Percentiles rank a stretch among this genome's conserved stretches.
Evolutionary conservation across 257 asterid genomes (phyloP).

Genomic region (Solanum virginianum): DNA sequence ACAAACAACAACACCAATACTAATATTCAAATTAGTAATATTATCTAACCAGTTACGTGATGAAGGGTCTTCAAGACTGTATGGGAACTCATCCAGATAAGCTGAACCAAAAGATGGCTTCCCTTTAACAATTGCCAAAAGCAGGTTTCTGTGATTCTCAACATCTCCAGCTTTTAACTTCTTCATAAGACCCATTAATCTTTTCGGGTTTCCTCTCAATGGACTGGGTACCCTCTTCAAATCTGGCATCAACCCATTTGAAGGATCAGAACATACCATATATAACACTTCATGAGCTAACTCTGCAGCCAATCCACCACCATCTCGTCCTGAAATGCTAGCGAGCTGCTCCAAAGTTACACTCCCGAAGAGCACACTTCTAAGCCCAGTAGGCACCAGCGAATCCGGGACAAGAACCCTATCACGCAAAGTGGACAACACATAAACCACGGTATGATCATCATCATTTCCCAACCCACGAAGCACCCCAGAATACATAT

Average conservation of each 20-base stretch:
- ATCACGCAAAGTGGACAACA: conserved; percentile 46
- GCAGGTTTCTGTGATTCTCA: conserved; percentile 53
- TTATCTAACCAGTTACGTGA: conserved; percentile 71
- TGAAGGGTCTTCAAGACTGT: conserved; percentile 58
- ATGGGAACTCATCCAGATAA: conserved; percentile 81
- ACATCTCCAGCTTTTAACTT: conserved; percentile 63
- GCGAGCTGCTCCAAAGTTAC: conserved; percentile 77
- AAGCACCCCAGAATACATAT: conserved; percentile 82
- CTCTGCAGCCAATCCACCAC: conserved; percentile 44
- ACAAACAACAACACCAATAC: conserved; percentile 6
- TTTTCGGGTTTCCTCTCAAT: conserved; percentile 61
- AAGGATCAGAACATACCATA: conserved; percentile 64
- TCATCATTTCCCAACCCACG: conserved; percentile 80
- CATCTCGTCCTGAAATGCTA: conserved; percentile 54
- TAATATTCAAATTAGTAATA: neutral
- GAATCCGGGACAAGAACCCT: conserved; percentile 68
- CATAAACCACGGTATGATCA: conserved; percentile 47
- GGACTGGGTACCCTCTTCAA: conserved; percentile 54
- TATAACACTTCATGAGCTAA: conserved; percentile 56
- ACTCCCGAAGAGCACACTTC: conserved; percentile 92
- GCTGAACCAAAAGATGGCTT: conserved; percentile 65
- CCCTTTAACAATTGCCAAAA: conserved; percentile 65
- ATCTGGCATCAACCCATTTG: conserved; percentile 89
- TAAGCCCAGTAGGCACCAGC: conserved; percentile 59
- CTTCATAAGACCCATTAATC: conserved; percentile 79